Evolutionary conservation across 768 basidiomycete genomes (phyloP).

Genomic region (Daedaleopsis nitida): DNA sequence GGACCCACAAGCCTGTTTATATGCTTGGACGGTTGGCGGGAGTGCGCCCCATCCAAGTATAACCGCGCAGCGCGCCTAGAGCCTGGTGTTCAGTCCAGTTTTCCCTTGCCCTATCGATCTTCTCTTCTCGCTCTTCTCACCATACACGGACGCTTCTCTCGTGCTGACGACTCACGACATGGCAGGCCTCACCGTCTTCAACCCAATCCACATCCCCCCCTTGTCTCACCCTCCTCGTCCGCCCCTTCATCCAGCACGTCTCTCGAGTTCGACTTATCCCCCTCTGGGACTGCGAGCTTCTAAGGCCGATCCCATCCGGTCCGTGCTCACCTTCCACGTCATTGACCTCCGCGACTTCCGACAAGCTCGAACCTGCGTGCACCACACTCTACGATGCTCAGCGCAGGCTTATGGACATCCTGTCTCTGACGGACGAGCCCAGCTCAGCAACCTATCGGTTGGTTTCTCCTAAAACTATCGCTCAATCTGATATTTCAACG

Average conservation of each 20-base stretch:
- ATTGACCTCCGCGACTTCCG: background rate
- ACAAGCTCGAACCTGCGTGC: background rate
- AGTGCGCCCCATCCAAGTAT: background rate
- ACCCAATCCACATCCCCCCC: conserved; percentile 14
- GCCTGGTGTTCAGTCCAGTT: background rate
- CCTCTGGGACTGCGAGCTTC: conserved; percentile 13
- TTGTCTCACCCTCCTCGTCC: conserved; percentile 7
- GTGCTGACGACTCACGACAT: background rate
- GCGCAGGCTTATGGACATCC: conserved; percentile 11
- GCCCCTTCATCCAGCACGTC: conserved; percentile 5
- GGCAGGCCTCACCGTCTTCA: conserved; percentile 10
- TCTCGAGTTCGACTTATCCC: background rate
- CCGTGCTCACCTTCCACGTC: conserved; percentile 2
- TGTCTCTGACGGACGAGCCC: conserved; percentile 7
- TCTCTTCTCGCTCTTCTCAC: background rate
- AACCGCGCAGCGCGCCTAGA: background rate
- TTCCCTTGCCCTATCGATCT: conserved; percentile 1
- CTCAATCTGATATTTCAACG: conserved; percentile 3
- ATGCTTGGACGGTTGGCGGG: background rate
- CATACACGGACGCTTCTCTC: conserved; percentile 7
- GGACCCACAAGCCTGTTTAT: conserved; percentile 4
- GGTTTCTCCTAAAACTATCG: background rate
- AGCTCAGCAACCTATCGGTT: conserved; percentile 1
- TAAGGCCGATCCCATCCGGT: conserved; percentile 3
- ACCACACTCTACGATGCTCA: conserved; percentile 16